Evolutionary conservation across 495 filamentous ascomycete genomes (phyloP).

Genomic region (Hypomontagnella monticulosa): DNA sequence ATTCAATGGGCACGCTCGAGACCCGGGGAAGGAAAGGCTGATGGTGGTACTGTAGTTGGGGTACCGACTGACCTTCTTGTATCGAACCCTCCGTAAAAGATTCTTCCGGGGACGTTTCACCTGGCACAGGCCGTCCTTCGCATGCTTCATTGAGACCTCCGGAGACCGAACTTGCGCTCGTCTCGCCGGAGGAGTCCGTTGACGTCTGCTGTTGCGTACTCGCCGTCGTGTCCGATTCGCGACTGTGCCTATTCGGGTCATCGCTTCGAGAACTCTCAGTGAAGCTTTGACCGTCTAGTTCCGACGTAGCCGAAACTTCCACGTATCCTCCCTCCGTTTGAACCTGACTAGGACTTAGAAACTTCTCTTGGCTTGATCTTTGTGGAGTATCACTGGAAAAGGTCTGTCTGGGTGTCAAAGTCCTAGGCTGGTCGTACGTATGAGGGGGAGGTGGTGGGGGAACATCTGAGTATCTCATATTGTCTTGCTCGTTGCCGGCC

Average conservation of each 20-base stretch:
- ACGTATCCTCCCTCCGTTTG: constrained; percentile 30
- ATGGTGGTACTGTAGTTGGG: constrained; percentile 66
- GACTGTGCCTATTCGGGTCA: constrained; percentile 55
- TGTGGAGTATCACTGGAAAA: constrained; percentile 44
- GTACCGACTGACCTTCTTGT: constrained; percentile 53
- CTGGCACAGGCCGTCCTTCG: constrained; percentile 52
- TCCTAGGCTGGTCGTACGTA: constrained; percentile 35
- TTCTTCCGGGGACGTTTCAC: constrained; percentile 53
- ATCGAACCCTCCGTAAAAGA: constrained; percentile 52
- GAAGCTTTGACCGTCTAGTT: constrained; percentile 48
- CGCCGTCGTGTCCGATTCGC: constrained; percentile 58
- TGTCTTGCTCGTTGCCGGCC: constrained; percentile 42
- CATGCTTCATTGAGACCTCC: constrained; percentile 54
- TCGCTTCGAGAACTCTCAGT: constrained; percentile 45
- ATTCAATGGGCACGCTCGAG: constrained; percentile 49
- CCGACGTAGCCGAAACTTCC: constrained; percentile 29
- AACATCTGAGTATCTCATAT: constrained; percentile 49
- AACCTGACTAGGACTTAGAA: constrained; percentile 12
- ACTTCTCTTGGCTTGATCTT: constrained; percentile 44
- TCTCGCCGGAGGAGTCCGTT: constrained; percentile 56
- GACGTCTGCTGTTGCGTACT: constrained; percentile 58
- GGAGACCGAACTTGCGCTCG: constrained; percentile 61
- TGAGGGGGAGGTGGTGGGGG: constrained; percentile 43
- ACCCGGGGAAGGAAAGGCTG: constrained; percentile 55
- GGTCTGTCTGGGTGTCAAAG: constrained; percentile 32